Conservation (phyloP, 202 grass and related monocot genomes). For the Saccharum hybrid region DNA sequence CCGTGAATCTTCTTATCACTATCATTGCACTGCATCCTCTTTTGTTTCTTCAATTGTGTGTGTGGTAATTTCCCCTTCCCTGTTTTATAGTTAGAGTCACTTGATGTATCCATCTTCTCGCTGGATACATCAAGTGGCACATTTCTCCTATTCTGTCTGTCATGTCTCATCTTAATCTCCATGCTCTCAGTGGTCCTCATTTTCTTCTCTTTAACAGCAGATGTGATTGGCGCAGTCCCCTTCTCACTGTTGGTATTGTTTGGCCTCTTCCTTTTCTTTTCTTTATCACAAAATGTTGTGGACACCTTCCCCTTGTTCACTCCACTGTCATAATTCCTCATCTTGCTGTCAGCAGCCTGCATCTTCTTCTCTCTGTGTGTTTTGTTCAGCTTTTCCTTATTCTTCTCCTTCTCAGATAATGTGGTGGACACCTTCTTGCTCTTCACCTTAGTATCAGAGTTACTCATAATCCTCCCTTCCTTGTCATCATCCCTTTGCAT, state of each 20-base stretch:
- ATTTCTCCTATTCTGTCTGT: neutral
- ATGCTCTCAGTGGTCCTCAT: neutral
- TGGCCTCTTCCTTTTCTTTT: neutral
- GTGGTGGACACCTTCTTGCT: neutral
- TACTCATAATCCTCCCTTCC: neutral
- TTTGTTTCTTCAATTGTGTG: neutral
- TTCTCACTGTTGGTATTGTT: neutral
- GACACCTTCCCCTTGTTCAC: neutral
- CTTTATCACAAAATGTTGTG: neutral
- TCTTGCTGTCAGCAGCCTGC: neutral
- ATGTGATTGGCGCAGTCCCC: neutral
- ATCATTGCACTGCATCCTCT: neutral
- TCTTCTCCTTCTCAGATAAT: neutral
- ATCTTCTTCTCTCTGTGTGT: neutral
- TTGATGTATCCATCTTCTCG: neutral
- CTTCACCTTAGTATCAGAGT: neutral
- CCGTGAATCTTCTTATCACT: neutral
- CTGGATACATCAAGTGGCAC: conserved; percentile 2
- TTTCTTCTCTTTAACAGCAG: conserved; percentile 39
- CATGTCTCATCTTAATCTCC: conserved; percentile 6
- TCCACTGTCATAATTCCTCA: neutral
- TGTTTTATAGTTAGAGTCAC: neutral
- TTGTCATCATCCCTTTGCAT: neutral
- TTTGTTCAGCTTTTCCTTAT: neutral
- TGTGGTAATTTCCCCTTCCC: conserved; percentile 20